Evolutionary conservation across 305 asterid genomes (phyloP).

Genomic region (Fraxinus floribunda): DNA sequence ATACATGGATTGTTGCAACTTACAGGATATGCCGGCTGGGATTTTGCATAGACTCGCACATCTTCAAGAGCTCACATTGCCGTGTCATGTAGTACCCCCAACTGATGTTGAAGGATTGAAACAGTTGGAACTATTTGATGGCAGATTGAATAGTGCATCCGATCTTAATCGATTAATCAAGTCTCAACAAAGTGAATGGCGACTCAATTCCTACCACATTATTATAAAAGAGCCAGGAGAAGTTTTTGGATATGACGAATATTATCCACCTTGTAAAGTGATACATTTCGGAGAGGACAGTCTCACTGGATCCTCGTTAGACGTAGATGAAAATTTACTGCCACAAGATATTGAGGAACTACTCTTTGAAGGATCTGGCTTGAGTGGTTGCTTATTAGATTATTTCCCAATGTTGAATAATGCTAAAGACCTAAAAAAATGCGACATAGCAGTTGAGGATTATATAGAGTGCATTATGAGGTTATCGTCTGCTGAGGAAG

Average conservation of each 20-base stretch:
- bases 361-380: background rate
- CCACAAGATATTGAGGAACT: constrained; percentile 17
- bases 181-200: background rate
- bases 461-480: background rate
- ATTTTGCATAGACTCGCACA: background rate
- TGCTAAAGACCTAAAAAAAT: background rate
- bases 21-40: background rate
- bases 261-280: background rate
- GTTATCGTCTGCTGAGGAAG: background rate
- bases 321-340: background rate
- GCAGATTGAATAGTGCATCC: background rate
- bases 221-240: background rate
- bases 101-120: background rate
- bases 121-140: background rate
- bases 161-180: background rate
- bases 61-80: constrained; percentile 19
- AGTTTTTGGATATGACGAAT: background rate
- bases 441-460: background rate
- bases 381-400: background rate
- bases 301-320: background rate
- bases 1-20: background rate
- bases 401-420: background rate
- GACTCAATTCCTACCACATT: background rate
- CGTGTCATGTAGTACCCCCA: background rate
- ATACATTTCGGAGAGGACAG: background rate